These are phyloP conservation scores for Talaromyces sp. DNA, from an alignment of 2,329 filamentous ascomycete species.

Conservation along the genomic window DNA sequence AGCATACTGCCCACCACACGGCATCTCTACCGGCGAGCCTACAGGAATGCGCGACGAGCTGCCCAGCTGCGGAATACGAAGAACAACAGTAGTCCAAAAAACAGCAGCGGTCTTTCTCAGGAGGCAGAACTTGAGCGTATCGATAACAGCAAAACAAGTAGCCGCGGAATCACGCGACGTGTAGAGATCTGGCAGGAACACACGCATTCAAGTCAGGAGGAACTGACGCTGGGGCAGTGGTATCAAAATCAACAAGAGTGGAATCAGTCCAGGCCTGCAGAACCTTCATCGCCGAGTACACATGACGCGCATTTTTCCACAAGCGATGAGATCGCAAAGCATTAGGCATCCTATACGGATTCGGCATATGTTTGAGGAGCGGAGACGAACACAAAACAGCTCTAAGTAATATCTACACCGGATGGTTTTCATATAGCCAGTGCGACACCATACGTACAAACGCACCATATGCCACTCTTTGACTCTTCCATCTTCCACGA, in stretches of 20 bases:
- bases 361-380: background rate
- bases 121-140: background rate
- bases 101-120: background rate
- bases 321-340: background rate
- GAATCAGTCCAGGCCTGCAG: background rate
- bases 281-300: background rate
- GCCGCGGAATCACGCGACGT: background rate
- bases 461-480: too few species aligned
- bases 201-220: background rate
- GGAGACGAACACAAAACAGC: background rate
- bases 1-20: background rate
- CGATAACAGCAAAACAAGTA: background rate
- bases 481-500: too few species aligned
- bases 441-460: too few species aligned
- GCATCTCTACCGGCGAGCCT: background rate
- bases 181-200: background rate
- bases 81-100: background rate
- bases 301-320: background rate
- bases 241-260: background rate
- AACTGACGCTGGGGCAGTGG: background rate
- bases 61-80: background rate
- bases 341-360: background rate
- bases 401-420: conserved; percentile 6
- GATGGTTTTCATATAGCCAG: too few species aligned
- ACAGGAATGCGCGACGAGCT: background rate